Conservation (phyloP, 768 basidiomycete genomes). For the Rhizopogon roseolus region DNA sequence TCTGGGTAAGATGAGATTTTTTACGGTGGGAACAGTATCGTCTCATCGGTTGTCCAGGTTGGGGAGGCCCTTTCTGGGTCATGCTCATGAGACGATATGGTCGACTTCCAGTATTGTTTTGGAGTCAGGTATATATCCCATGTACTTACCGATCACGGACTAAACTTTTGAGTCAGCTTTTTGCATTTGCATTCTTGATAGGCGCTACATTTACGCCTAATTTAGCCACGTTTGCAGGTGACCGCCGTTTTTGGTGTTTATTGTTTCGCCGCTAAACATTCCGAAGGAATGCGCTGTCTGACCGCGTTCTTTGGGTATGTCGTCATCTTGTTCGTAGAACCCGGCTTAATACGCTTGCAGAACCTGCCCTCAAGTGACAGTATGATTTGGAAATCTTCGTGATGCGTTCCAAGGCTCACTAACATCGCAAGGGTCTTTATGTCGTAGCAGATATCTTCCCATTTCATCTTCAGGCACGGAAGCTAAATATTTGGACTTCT, state of each 20-base stretch:
- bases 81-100: conserved; percentile 27
- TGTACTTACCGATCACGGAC: not conserved
- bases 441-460: conserved; percentile 48
- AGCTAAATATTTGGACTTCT: conserved; percentile 49
- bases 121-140: conserved; percentile 16
- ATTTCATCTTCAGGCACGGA: conserved; percentile 49
- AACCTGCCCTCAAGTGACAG: conserved; percentile 49
- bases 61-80: conserved; percentile 26
- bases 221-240: conserved; percentile 43
- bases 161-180: conserved; percentile 19
- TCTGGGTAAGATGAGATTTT: conserved; percentile 34
- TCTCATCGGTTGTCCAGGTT: conserved; percentile 12
- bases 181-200: conserved; percentile 43
- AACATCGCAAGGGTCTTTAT: conserved; percentile 32
- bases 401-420: not conserved
- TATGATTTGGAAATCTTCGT: conserved; percentile 11
- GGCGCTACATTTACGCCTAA: conserved; percentile 50
- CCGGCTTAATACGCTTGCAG: conserved; percentile 15
- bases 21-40: too few species aligned
- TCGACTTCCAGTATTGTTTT: conserved; percentile 25
- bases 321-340: not conserved
- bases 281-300: conserved; percentile 25
- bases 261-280: not conserved
- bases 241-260: conserved; percentile 1
- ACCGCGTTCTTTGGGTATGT: conserved; percentile 27